phyloP scores from a whole-genome alignment of 495 filamentous ascomycete species.

The Ascodesmis nigricans region DNA sequence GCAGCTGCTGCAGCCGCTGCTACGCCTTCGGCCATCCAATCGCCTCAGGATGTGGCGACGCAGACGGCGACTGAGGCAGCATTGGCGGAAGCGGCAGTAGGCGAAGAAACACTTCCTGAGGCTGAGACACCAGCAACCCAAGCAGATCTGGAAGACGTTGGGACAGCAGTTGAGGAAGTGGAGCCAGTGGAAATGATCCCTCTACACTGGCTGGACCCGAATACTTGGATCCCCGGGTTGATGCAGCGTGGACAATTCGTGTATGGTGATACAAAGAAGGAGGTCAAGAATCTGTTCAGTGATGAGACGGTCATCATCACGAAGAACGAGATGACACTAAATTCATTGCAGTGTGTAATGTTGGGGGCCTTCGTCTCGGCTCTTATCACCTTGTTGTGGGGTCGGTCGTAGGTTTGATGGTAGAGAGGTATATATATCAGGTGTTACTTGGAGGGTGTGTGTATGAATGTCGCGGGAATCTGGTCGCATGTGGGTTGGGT shows the following conservation, averaged over 20 bases:
- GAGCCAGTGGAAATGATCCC: neutral
- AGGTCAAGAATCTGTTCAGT: constrained; percentile 13
- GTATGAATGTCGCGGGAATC: neutral
- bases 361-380: constrained; percentile 4
- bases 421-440: neutral
- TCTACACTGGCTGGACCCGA: neutral
- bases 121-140: neutral
- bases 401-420: too few relatives aligned
- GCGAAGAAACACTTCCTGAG: constrained; percentile 1
- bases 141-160: neutral
- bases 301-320: constrained; percentile 11
- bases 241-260: neutral
- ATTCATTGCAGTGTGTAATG: constrained; percentile 6
- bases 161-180: neutral
- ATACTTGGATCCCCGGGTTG: neutral
- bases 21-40: constrained; percentile 31
- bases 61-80: neutral
- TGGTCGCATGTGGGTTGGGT: neutral
- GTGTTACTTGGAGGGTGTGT: neutral
- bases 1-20: constrained; percentile 19
- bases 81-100: constrained; percentile 1
- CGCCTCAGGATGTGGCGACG: constrained; percentile 21
- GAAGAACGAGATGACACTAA: constrained; percentile 12
- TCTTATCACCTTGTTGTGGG: constrained; percentile 5
- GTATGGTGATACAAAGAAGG: constrained; percentile 3